Evolutionary conservation across 208 protist genomes (phyloP), one percentile per base, ranked within the genome.

Genomic region (Wallacemonas sp.): DNA sequence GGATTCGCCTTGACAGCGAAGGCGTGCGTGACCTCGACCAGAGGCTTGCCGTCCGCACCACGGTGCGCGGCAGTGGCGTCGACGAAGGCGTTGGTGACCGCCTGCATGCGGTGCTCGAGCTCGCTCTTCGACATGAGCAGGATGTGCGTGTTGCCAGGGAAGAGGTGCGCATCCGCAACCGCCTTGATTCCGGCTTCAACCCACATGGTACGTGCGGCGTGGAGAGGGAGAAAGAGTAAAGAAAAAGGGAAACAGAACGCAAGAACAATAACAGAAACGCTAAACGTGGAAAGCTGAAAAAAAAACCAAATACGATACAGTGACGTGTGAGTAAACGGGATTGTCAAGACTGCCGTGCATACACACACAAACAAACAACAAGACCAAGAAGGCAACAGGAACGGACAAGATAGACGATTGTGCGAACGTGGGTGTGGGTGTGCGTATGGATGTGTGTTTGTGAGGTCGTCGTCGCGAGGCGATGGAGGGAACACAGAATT

Each of bases 1-100:
- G 83, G 75, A 66, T 89, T 88, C 16, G 82, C 78, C 70, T 92
- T 89, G 41, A 80, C 72, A 14, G 80, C 86, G 34, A 90, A 83
- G 48, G 80, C 65, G 72, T 89, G 72, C 6, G 73, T 76, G 34
- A 86, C 82, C 21, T 73, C 58, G 11, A 69, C 68, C 44, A 33
- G 21, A 6, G 60, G 47, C 29, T 39, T 41, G 16, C 44, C 27
- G 32, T 58, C 44, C 46, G 1, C 17, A 21, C 33, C 32, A 1
- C 48, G 17, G 17, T 11, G 55, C 47, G 19, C 47, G 5, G 49
- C 58, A 3, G 57, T 41, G 67, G 60, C 27, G 26, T 41, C 66
- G 30, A 21, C 56, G 55, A 86, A 83, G 52, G 80, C 75, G 26
- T 27, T 23, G 24, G 8, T 26, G 14, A 82, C 70, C 17, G 68